phyloP scores from a whole-genome alignment of 495 filamentous ascomycete species.

The Arthonia radiata region DNA sequence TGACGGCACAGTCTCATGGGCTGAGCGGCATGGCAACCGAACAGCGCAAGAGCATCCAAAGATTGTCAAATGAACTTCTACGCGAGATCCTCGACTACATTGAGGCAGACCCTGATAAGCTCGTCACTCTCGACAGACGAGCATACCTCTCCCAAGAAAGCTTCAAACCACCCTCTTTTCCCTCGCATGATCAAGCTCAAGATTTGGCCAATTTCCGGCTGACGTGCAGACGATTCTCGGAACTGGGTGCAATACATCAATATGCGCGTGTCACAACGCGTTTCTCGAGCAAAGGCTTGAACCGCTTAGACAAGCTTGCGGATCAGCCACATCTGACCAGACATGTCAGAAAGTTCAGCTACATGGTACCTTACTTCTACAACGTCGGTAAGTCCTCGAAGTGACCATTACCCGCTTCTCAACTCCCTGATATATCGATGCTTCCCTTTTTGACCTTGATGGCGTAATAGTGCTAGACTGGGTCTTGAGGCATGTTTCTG shows the following conservation, averaged over 20 bases:
- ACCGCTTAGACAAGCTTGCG: constrained; percentile 25
- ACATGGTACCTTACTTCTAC: constrained; percentile 49
- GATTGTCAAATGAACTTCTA: constrained; percentile 36
- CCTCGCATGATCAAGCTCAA: constrained; percentile 16
- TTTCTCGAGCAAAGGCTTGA: constrained; percentile 33
- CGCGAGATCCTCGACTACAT: constrained; percentile 29
- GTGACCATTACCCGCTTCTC: too few relatives aligned
- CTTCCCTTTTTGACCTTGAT: too few relatives aligned
- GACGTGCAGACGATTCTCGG: constrained; percentile 34
- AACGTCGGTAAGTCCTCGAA: constrained; percentile 14
- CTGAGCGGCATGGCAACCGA: constrained; percentile 17
- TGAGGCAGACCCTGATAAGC: constrained; percentile 21
- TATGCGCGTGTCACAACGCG: constrained; percentile 34
- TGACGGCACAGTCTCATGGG: too few relatives aligned
- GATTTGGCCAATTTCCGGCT: constrained; percentile 28
- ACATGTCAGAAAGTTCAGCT: constrained; percentile 43
- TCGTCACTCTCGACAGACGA: constrained; percentile 21
- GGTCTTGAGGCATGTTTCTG: too few relatives aligned
- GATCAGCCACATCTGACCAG: constrained; percentile 24
- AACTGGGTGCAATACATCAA: constrained; percentile 32
- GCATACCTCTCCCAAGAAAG: constrained; percentile 29
- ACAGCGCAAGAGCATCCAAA: constrained; percentile 18
- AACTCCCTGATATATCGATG: too few relatives aligned
- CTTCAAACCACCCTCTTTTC: constrained; percentile 21
- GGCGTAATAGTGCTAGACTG: too few relatives aligned